phyloP scores from a whole-genome alignment of 176 grass and related monocot species.

The Canna indica region DNA sequence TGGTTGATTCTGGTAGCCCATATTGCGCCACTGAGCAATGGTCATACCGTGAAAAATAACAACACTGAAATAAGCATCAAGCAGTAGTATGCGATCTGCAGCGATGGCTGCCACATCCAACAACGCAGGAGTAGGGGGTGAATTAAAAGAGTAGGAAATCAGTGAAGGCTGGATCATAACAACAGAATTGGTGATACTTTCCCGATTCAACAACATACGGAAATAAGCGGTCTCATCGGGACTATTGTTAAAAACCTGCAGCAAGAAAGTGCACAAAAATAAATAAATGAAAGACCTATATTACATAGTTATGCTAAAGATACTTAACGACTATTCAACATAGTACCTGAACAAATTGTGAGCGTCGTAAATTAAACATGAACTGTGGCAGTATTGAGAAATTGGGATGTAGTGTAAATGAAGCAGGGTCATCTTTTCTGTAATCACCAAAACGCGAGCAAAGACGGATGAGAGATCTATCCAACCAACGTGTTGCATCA shows the following conservation, averaged over 20 bases:
- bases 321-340: constrained; percentile 8
- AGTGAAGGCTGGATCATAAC: constrained; percentile 96
- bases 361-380: constrained; percentile 94
- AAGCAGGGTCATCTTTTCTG: constrained; percentile 82
- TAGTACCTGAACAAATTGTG: constrained; percentile 91
- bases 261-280: constrained; percentile 14
- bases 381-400: constrained; percentile 96
- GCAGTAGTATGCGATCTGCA: constrained; percentile 73
- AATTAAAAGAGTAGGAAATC: constrained; percentile 84
- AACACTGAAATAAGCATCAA: constrained; percentile 97
- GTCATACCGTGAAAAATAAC: constrained; percentile 98
- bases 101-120: constrained; percentile 91
- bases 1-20: constrained; percentile 92
- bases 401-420: constrained; percentile 85
- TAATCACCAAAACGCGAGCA: constrained; percentile 97
- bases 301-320: background rate
- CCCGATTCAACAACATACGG: constrained; percentile 87
- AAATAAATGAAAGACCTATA: constrained; percentile 18
- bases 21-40: constrained; percentile 96
- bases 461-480: constrained; percentile 83
- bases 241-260: constrained; percentile 97
- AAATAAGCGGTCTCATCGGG: constrained; percentile 98
- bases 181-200: constrained; percentile 83
- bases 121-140: constrained; percentile 69
- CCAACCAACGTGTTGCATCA: constrained; percentile 88